Base-by-base conservation (phyloP, 139 green algal species). In the Eudorina sp. region DNA sequence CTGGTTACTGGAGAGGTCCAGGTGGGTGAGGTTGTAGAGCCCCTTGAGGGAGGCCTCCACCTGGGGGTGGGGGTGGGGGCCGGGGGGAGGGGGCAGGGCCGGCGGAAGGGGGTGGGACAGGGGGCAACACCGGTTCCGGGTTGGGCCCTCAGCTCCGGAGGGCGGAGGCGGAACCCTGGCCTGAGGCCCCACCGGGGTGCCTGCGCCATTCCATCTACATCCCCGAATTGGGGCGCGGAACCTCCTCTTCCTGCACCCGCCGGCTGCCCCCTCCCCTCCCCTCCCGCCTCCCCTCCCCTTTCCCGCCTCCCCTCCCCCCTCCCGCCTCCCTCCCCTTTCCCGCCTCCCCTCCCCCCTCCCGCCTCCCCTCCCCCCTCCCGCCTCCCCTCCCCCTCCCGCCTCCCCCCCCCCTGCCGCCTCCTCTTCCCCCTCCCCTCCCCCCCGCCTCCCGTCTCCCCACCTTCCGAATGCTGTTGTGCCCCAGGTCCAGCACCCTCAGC, bases 1-100 rank as follows among this genome's bases (percentile, higher is more conserved):
- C 83, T 92, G 89, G 84, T 97, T 97, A 53, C 75, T 80, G 40
- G 88, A 89, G 34, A 96, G 90, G 53, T 95, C 90, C 53, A 97
- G 88, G n/a, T 91, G 76, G 31, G 60, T 53, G 31, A 97, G 89
- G 7, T 13, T n/a, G 3, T 48, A 41, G 3, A 94, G 84, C 0
- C 90, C 90, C 85, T 93, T 84, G 55, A 95, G 53, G 16, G 79
- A 76, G 4, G 69, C 36, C 86, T 92, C 89, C 43, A 91, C 88
- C 88, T 85, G 72, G 4, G 43, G 53, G 34, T 18, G 2, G 68
- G 1, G 69, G 62, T 29, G 9, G 38, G 38, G 58, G 19, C 3
- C 34, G 19, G 55, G 58, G 5, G 21, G 8, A 58, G 53, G 70
- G 19, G 38, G 40, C 1, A 19, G 62, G 62, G 62, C 29, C 18